phyloP scores from a whole-genome alignment of 441 rosid species.

The Erodium texanum region DNA sequence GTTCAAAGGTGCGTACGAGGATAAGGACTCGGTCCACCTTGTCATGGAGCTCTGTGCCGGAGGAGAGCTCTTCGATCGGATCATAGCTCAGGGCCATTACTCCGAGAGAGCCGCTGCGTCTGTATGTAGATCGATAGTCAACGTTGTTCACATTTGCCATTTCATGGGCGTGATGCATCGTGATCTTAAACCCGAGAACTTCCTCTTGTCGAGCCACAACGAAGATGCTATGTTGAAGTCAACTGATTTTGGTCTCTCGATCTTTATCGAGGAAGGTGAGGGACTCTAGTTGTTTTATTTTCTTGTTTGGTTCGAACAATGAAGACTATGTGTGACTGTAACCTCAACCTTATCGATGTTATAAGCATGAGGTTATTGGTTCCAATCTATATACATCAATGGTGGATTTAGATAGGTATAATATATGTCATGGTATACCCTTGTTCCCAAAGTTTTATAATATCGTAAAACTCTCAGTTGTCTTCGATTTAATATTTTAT shows the following conservation, averaged over 20 bases:
- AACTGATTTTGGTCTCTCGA: neutral
- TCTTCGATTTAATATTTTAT: no score
- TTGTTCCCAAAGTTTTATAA: no score
- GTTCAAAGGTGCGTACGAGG: neutral
- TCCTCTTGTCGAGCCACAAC: neutral
- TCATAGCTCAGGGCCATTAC: neutral
- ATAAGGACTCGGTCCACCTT: neutral
- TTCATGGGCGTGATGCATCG: neutral
- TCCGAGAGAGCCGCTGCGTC: neutral
- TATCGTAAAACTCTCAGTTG: no score
- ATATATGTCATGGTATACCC: no score
- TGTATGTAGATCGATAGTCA: neutral
- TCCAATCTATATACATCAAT: no score
- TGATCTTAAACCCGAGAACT: neutral
- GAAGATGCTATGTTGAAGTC: conserved; percentile 3
- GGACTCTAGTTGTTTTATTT: no score
- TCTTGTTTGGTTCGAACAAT: no score
- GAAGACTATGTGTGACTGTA: no score
- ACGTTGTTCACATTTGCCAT: neutral
- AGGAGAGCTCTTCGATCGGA: neutral
- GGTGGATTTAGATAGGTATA: no score
- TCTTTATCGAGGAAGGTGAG: neutral
- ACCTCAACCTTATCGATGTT: no score
- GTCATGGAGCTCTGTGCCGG: neutral
- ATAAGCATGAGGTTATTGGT: no score